phyloP scores from a whole-genome alignment of 176 grass and related monocot species.

The Cymbopogon citratus region DNA sequence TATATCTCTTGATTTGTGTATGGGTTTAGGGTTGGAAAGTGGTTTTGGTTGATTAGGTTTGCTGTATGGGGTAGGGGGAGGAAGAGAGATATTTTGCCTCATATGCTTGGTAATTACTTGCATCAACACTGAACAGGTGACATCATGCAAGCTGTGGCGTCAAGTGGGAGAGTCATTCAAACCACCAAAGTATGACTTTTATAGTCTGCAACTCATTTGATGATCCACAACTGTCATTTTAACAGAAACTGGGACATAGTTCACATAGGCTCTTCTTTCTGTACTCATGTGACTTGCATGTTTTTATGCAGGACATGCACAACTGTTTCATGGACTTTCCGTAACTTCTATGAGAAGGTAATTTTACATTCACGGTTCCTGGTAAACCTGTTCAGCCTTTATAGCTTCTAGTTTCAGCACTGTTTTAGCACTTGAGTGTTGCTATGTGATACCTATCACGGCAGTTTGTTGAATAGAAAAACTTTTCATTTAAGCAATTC shows the following conservation, averaged over 20 bases:
- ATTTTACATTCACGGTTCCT: constrained; percentile 9
- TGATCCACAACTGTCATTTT: not conserved
- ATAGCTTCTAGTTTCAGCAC: constrained; percentile 12
- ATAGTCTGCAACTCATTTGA: constrained; percentile 23
- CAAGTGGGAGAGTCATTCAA: constrained; percentile 98
- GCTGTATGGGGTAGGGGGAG: not conserved
- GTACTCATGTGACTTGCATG: constrained; percentile 1
- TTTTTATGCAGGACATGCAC: constrained; percentile 89
- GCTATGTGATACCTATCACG: not conserved
- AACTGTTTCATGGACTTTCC: constrained; percentile 98
- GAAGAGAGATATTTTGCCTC: not conserved
- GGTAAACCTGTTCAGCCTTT: not conserved
- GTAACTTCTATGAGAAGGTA: constrained; percentile 98
- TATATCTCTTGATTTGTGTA: constrained; percentile 4
- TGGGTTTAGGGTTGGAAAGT: too few species aligned
- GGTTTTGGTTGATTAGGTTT: not conserved
- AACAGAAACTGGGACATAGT: not conserved
- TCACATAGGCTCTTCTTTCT: constrained; percentile 18
- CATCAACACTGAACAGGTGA: constrained; percentile 75
- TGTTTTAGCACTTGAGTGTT: constrained; percentile 11
- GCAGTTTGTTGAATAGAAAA: constrained; percentile 1
- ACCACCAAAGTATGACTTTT: constrained; percentile 80
- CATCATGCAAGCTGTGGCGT: constrained; percentile 90
- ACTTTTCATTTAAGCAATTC: not conserved
- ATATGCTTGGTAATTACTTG: constrained; percentile 26